Evolutionary conservation across 1,284 basidiomycete genomes (phyloP).

Genomic region (Hemileia vastatrix): DNA sequence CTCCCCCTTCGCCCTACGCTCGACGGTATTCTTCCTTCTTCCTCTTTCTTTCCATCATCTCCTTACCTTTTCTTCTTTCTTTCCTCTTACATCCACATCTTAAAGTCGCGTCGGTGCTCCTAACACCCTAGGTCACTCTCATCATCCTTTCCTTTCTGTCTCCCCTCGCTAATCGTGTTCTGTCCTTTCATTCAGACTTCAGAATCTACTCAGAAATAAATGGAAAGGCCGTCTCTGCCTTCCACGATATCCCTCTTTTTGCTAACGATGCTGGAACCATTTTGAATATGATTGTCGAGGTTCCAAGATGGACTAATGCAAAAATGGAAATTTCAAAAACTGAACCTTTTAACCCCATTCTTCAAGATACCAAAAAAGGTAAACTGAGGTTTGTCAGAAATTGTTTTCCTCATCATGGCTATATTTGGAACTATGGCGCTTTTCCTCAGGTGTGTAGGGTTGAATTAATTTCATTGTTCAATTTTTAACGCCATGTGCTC

Average conservation of each 20-base stretch:
- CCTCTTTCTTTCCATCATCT: neutral
- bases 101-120: constrained; percentile 65
- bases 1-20: neutral
- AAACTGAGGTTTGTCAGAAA: constrained; percentile 96
- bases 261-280: constrained; percentile 70
- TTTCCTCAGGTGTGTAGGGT: constrained; percentile 79
- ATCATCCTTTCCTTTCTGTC: neutral
- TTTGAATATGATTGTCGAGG: constrained; percentile 97
- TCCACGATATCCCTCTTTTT: constrained; percentile 78
- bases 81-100: constrained; percentile 2
- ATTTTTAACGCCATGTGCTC: neutral
- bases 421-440: constrained; percentile 52
- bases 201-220: constrained; percentile 12
- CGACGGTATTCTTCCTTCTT: neutral
- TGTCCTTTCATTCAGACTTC: constrained; percentile 2
- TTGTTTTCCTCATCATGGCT: constrained; percentile 99
- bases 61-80: neutral
- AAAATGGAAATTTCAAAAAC: constrained; percentile 99
- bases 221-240: constrained; percentile 7
- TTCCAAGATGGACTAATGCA: constrained; percentile 94
- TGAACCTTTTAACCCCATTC: constrained; percentile 96
- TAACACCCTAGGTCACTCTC: constrained; percentile 73
- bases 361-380: constrained; percentile 94
- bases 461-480: too few species aligned
- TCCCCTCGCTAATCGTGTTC: neutral